Evolutionary conservation across 2,329 filamentous ascomycete genomes (phyloP).

Genomic region (Fusarium chuoi): DNA sequence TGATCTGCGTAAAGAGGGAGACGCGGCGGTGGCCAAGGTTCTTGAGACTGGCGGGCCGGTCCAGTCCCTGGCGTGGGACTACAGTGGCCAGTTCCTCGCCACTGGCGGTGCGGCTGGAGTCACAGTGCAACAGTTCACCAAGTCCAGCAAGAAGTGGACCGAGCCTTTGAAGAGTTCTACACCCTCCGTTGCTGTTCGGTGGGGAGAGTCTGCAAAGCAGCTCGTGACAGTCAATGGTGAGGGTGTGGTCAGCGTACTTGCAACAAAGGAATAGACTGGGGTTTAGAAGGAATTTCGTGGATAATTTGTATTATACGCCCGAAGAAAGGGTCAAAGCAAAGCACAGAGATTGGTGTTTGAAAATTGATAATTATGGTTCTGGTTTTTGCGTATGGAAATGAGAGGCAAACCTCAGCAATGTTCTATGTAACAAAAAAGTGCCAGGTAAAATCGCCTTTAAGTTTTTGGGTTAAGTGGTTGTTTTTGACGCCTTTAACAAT

Average conservation of each 20-base stretch:
- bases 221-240: constrained; percentile 79
- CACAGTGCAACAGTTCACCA: constrained; percentile 89
- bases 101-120: constrained; percentile 82
- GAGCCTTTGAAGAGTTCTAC: constrained; percentile 84
- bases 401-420: neutral
- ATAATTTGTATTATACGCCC: constrained; percentile 39
- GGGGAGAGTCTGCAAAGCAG: constrained; percentile 79
- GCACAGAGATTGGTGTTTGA: constrained; percentile 36
- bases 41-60: constrained; percentile 86
- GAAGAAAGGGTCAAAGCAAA: constrained; percentile 20
- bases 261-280: constrained; percentile 57
- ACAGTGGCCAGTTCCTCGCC: constrained; percentile 92
- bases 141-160: constrained; percentile 87
- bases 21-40: constrained; percentile 82
- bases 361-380: constrained; percentile 38
- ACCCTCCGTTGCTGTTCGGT: constrained; percentile 77
- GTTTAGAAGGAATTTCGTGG: constrained; percentile 14
- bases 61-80: constrained; percentile 86
- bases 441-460: neutral
- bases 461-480: neutral
- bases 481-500: neutral
- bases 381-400: constrained; percentile 3
- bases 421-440: neutral
- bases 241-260: constrained; percentile 79
- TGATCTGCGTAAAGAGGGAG: constrained; percentile 91